Percentiles rank a stretch among this genome's conserved stretches.
Conservation (phyloP, 169 alveolate genomes). For the Cryptosporidium muris region DNA sequence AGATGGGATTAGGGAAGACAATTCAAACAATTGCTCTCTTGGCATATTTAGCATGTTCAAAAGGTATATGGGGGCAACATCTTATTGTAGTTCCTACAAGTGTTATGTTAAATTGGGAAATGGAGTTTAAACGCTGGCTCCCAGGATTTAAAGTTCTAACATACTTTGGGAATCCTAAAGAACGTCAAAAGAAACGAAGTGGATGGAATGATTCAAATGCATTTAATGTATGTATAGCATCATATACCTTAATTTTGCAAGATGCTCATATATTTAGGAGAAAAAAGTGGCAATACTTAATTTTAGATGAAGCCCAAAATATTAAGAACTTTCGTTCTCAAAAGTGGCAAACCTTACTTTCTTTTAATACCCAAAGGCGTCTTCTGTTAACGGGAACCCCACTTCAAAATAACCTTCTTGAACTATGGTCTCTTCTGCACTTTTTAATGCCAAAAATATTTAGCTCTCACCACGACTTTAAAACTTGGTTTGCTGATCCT, state of each 20-base stretch:
- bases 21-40: conserved; percentile 96
- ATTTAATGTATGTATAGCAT: conserved; percentile 96
- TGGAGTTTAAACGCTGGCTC: conserved; percentile 97
- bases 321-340: conserved; percentile 97
- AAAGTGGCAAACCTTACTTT: conserved; percentile 96
- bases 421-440: conserved; percentile 98
- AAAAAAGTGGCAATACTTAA: conserved; percentile 95
- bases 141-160: conserved; percentile 96
- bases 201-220: conserved; percentile 95
- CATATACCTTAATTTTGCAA: conserved; percentile 93
- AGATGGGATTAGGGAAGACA: conserved; percentile 99
- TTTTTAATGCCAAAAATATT: conserved; percentile 97
- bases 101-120: conserved; percentile 97
- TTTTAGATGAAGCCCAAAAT: conserved; percentile 99
- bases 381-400: conserved; percentile 99
- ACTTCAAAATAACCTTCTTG: conserved; percentile 96
- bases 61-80: conserved; percentile 98
- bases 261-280: conserved; percentile 94
- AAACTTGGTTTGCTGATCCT: conserved; percentile 95
- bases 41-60: conserved; percentile 96
- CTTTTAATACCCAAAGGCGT: conserved; percentile 95
- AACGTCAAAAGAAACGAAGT: conserved; percentile 86
- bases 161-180: conserved; percentile 93
- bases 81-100: conserved; percentile 98
- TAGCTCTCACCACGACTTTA: conserved; percentile 92